Evolutionary conservation across 2,329 filamentous ascomycete species (phyloP).

Genomic region (Penicillium sp.): DNA sequence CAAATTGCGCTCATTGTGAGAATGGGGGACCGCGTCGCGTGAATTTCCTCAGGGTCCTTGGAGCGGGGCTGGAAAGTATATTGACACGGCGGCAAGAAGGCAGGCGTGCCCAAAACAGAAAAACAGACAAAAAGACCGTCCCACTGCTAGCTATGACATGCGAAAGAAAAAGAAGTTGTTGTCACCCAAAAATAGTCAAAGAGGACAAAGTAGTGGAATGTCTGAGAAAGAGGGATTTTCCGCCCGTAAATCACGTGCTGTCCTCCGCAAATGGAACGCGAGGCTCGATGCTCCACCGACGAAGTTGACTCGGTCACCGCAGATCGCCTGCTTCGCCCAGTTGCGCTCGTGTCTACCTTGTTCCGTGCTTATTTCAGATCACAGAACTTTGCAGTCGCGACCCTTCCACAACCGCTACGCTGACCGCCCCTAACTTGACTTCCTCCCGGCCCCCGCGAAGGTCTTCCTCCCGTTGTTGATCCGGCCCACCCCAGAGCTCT

Average conservation of each 20-base stretch:
- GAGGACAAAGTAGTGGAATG: conserved; percentile 13
- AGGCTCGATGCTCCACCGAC: conserved; percentile 12
- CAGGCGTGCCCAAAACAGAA: conserved; percentile 5
- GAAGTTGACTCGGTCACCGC: conserved; percentile 8
- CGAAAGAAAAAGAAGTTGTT: conserved; percentile 10
- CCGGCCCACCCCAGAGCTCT: background rate
- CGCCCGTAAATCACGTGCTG: conserved; percentile 25
- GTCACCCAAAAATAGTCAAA: conserved; percentile 13
- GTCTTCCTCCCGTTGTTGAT: conserved; percentile 1
- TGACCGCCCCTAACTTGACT: background rate
- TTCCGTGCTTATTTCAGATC: background rate
- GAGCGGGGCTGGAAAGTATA: conserved; percentile 7
- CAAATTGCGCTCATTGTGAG: conserved; percentile 38
- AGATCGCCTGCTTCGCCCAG: conserved; percentile 1
- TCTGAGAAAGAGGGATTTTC: conserved; percentile 26
- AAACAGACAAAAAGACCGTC: background rate
- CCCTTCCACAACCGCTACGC: background rate
- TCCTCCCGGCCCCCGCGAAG: background rate
- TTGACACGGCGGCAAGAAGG: conserved; percentile 11
- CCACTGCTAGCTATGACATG: background rate
- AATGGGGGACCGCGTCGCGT: conserved; percentile 21
- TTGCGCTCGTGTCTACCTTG: background rate
- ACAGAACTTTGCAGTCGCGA: background rate
- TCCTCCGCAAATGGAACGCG: conserved; percentile 31
- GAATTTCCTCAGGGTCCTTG: conserved; percentile 15